Percentiles rank a stretch among this genome's conserved stretches.
Conservation (phyloP, 2,329 filamentous ascomycete species). For the Harringtonia aguacate region DNA sequence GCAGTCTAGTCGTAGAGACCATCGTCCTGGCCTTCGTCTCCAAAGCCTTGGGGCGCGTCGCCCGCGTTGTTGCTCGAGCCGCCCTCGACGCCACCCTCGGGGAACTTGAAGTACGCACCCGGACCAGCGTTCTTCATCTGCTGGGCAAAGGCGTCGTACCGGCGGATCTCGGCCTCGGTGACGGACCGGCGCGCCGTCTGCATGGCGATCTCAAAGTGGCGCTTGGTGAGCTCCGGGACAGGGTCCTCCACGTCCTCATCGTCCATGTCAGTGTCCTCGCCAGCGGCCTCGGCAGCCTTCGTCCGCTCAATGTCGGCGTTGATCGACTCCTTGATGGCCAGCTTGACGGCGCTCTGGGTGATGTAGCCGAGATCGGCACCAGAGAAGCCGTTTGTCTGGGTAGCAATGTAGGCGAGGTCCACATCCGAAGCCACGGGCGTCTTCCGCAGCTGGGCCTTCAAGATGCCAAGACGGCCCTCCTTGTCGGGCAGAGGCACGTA, state of each 20-base stretch:
- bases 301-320: slow-evolving; percentile 75
- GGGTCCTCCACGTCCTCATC: slow-evolving; percentile 84
- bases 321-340: slow-evolving; percentile 98
- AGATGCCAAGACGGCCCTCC: slow-evolving; percentile 75
- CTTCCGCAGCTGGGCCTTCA: slow-evolving; percentile 95
- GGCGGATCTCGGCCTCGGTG: slow-evolving; percentile 91
- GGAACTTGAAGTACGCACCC: slow-evolving; percentile 98
- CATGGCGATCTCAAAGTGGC: slow-evolving; percentile 99
- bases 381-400: slow-evolving; percentile 97
- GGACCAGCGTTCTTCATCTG: slow-evolving; percentile 98
- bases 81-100: slow-evolving; percentile 57
- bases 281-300: slow-evolving; percentile 80
- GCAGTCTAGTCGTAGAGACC: slow-evolving; percentile 95
- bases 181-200: slow-evolving; percentile 86
- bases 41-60: slow-evolving; percentile 44
- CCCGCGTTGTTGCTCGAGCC: slow-evolving; percentile 42
- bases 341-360: slow-evolving; percentile 96
- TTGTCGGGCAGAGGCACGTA: slow-evolving; percentile 96
- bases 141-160: slow-evolving; percentile 97
- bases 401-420: slow-evolving; percentile 82
- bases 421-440: slow-evolving; percentile 84
- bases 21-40: slow-evolving; percentile 85
- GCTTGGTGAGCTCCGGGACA: slow-evolving; percentile 89
- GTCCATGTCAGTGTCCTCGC: slow-evolving; percentile 72
- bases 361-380: slow-evolving; percentile 99